phyloP scores from a whole-genome alignment of 768 basidiomycete genomes.

The Lentinula sp. region DNA sequence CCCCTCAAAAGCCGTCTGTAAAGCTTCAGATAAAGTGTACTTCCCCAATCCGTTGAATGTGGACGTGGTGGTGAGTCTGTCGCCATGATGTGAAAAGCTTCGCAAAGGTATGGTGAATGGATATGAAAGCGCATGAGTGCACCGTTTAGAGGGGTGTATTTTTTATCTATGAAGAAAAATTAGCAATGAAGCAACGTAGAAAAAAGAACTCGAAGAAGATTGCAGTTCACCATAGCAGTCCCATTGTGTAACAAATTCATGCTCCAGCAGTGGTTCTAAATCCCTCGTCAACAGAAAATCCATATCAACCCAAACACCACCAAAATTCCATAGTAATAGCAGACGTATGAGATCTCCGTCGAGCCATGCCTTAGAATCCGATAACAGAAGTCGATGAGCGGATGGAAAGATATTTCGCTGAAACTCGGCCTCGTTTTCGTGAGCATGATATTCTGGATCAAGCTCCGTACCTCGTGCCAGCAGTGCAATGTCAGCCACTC shows the following conservation, averaged over 20 bases:
- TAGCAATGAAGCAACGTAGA: not conserved
- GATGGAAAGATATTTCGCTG: not conserved
- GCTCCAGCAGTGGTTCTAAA: slow-evolving; percentile 79
- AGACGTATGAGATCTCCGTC: slow-evolving; percentile 92
- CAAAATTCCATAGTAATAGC: slow-evolving; percentile 82
- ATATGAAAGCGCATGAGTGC: slow-evolving; percentile 90
- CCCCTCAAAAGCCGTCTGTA: slow-evolving; percentile 77
- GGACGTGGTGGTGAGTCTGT: slow-evolving; percentile 65
- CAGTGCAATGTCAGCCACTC: slow-evolving; percentile 56
- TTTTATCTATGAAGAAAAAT: slow-evolving; percentile 47
- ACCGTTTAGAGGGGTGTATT: slow-evolving; percentile 79
- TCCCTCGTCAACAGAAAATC: slow-evolving; percentile 89
- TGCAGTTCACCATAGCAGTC: slow-evolving; percentile 83
- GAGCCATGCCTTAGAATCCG: slow-evolving; percentile 85
- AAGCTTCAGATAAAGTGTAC: slow-evolving; percentile 85
- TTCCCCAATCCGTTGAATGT: slow-evolving; percentile 91
- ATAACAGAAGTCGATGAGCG: slow-evolving; percentile 30
- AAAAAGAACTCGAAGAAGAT: not conserved
- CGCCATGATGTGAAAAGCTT: slow-evolving; percentile 90
- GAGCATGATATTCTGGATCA: slow-evolving; percentile 47
- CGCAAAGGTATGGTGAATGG: slow-evolving; percentile 94
- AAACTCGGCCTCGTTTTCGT: not conserved
- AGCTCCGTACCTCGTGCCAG: slow-evolving; percentile 77
- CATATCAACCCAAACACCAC: slow-evolving; percentile 98
- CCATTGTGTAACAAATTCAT: slow-evolving; percentile 98